phyloP scores from a whole-genome alignment of 2,329 filamentous ascomycete species.

The Alternaria sp. region DNA sequence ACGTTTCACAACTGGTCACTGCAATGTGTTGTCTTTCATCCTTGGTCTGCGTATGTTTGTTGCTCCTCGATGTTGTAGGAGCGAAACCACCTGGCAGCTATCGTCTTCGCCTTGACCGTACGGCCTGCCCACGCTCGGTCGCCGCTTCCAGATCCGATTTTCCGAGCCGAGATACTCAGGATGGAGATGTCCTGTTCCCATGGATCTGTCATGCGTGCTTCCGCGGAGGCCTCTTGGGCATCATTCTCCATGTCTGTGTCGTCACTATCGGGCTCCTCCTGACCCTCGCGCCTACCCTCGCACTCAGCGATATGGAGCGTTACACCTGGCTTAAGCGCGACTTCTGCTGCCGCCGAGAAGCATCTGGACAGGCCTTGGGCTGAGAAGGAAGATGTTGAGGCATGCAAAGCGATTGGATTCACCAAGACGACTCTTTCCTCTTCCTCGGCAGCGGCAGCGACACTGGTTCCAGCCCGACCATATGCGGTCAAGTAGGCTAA shows the following conservation, averaged over 20 bases:
- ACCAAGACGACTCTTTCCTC: slow-evolving; percentile 64
- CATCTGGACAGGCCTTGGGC: slow-evolving; percentile 73
- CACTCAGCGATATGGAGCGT: slow-evolving; percentile 54
- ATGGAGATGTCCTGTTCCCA: slow-evolving; percentile 58
- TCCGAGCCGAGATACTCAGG: slow-evolving; percentile 55
- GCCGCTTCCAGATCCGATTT: slow-evolving; percentile 40
- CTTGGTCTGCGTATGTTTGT: slow-evolving; percentile 7
- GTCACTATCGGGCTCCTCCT: slow-evolving; percentile 64
- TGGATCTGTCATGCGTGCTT: slow-evolving; percentile 29
- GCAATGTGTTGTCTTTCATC: slow-evolving; percentile 7
- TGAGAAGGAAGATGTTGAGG: slow-evolving; percentile 74
- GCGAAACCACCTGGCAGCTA: slow-evolving; percentile 55
- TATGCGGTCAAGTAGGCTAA: slow-evolving; percentile 73
- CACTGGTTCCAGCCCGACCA: slow-evolving; percentile 15
- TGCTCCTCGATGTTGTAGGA: slow-evolving; percentile 28
- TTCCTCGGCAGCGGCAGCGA: slow-evolving; percentile 10
- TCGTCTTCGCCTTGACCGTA: slow-evolving; percentile 52
- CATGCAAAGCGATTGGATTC: slow-evolving; percentile 70
- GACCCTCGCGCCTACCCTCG: slow-evolving; percentile 8
- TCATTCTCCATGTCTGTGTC: slow-evolving; percentile 47
- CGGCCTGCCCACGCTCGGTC: slow-evolving; percentile 57
- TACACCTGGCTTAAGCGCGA: slow-evolving; percentile 52
- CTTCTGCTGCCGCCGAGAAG: slow-evolving; percentile 68
- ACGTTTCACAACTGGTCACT: slow-evolving; percentile 7
- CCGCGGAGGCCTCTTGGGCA: slow-evolving; percentile 8